Evolutionary conservation across 495 filamentous ascomycete genomes (phyloP), one percentile per base, ranked within the genome.

Genomic region (Penicillium odoratum): DNA sequence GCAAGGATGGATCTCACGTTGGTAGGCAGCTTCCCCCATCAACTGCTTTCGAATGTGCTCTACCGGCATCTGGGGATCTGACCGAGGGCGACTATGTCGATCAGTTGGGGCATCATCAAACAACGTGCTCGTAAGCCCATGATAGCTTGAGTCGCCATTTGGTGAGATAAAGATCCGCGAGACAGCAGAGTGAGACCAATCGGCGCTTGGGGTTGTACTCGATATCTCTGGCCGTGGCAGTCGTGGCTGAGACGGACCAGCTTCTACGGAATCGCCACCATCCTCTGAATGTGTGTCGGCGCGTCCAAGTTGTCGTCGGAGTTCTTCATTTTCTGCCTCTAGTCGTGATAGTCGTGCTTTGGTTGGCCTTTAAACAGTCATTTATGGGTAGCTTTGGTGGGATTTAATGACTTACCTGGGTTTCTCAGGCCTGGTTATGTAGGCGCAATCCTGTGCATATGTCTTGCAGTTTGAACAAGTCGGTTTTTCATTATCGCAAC

Each of bases 111-210:
- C 51, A 63, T 70, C 70, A 33, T 69, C 68, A 48, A 69, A 73
- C 11, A 73, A 38, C 8, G 70, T 67, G 34, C 70, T 73, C 5
- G 70, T 70, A 5, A 62, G 68, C 0, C 70, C 70, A 55, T 73
- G 70, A 28, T 71, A 73, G 49, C 59, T 70, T 15, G 61, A 65
- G 26, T 68, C 69, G 5, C 65, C 65, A 55, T 66, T 68, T 2
- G 65, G 56, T 7, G 63, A 66, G 9, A 67, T 64, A 34, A 57
- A 66, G 11, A 66, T 68, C 7, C 59, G 44, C 7, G 67, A 65
- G 5, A 66, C 61, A 31, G 52, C 53, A 11, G 65, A 62, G 25
- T 60, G 59, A 33, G 53, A 31, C 13, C 33, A 51, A 46, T 62
- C 51, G 9, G 54, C 16, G 6, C 36, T 15, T 18, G 43, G 38